Base-by-base conservation (phyloP, 2,329 filamentous ascomycete genomes). In the Claviceps arundinis region DNA sequence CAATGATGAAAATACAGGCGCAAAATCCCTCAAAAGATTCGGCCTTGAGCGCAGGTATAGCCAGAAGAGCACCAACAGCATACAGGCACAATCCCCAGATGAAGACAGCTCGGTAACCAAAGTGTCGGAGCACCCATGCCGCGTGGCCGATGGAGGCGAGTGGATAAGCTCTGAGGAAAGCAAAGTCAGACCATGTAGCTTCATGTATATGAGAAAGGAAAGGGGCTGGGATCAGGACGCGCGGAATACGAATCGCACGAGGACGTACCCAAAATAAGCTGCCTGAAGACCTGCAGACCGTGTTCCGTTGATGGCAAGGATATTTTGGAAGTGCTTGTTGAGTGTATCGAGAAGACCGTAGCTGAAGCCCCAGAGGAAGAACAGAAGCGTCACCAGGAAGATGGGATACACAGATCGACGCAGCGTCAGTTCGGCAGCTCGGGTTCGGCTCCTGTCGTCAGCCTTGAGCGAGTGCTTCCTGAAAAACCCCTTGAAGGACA, bases 11-110 rank as follows among this genome's bases (percentile, higher is more conserved):
- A 58, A 87, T 81, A 58, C 73, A 77, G 38, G 77, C 78, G 60
- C 84, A 88, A 68, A 89, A 90, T 8, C 85, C 87, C 26, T 75
- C 79, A 61, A 89, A 90, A 16, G 80, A 85, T 52, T 76, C 73
- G 38, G 78, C 76, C 56, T 77, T 75, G 59, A 82, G 76, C 54
- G 74, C 77, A 0, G 75, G 72, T 50, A 75, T 77, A 13, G 74
- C 72, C n/a, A 78, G 66, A 48, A 80, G 62, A n/a, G 74, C 76
- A n/a, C 78, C 78, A 37, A 80, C 53, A 2, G 79, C 81, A 64
- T 88, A 87, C 45, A 89, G 74, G 53, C 68, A 73, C 6, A 89
- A 73, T 40, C 86, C 81, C 58, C 77, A 75, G 61, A 87, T 85
- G 64, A 87, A 86, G 37, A 82, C 82, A 52, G 76, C 76, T 50